Conservation (phyloP, 352 stramenopile genomes). For the Peronospora destructor region DNA sequence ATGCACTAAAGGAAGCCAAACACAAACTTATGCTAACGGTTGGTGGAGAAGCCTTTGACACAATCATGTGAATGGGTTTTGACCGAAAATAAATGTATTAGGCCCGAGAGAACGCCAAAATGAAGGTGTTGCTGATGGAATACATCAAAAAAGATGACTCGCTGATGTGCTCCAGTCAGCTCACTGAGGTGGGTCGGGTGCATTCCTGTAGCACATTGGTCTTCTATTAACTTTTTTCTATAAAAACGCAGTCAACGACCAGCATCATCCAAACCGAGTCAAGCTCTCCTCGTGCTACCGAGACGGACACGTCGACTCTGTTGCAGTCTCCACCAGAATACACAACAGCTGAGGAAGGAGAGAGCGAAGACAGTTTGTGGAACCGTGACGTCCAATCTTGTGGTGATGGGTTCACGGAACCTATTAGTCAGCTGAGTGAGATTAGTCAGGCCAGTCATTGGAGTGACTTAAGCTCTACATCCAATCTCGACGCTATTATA, state of each 20-base stretch:
- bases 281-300: slow-evolving; percentile 11
- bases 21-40: slow-evolving; percentile 65
- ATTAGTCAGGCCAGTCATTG: slow-evolving; percentile 70
- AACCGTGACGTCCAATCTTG: slow-evolving; percentile 46
- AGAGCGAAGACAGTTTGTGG: slow-evolving; percentile 61
- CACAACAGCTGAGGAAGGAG: slow-evolving; percentile 42
- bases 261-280: neutral
- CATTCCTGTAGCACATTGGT: neutral
- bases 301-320: slow-evolving; percentile 23
- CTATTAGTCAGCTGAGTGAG: slow-evolving; percentile 63
- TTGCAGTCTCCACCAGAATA: slow-evolving; percentile 39
- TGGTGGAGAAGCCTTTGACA: neutral
- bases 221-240: slow-evolving; percentile 1
- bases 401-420: slow-evolving; percentile 44
- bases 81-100: slow-evolving; percentile 10
- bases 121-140: slow-evolving; percentile 81
- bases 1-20: slow-evolving; percentile 46
- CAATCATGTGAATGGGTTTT: neutral
- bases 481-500: slow-evolving; percentile 82
- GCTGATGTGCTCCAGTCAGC: slow-evolving; percentile 65
- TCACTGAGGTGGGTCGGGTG: slow-evolving; percentile 34
- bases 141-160: slow-evolving; percentile 85
- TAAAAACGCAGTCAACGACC: slow-evolving; percentile 13
- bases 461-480: slow-evolving; percentile 78
- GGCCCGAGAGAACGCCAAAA: slow-evolving; percentile 80